phyloP scores from a whole-genome alignment of 768 basidiomycete genomes.

The Neoboletus magnificus region DNA sequence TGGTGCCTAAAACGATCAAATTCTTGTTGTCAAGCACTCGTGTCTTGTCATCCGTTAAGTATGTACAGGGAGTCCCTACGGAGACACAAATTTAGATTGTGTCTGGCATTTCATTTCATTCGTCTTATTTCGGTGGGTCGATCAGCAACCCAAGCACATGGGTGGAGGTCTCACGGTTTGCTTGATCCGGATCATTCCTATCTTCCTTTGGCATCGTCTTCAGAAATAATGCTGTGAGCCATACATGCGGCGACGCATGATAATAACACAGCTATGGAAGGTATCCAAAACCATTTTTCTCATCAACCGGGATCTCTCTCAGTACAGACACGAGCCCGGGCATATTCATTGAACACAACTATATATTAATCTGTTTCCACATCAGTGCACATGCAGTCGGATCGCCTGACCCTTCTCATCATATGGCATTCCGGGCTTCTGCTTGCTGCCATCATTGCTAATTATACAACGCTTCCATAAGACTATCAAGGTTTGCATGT shows the following conservation, averaged over 20 bases:
- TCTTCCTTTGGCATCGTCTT: neutral
- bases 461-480: neutral
- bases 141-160: neutral
- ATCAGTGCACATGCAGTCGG: neutral
- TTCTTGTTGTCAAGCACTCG: neutral
- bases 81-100: neutral
- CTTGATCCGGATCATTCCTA: neutral
- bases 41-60: neutral
- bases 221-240: neutral
- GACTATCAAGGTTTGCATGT: neutral
- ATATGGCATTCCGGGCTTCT: constrained; percentile 3
- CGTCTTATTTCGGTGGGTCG: neutral
- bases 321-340: neutral
- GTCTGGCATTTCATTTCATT: neutral
- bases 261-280: neutral
- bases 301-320: neutral
- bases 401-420: constrained; percentile 1
- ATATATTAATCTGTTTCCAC: neutral
- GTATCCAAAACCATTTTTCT: neutral
- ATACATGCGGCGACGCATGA: neutral
- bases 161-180: neutral
- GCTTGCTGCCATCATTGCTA: neutral
- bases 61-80: neutral
- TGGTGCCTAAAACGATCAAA: neutral
- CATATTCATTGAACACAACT: neutral